Percentiles rank a stretch among this genome's conserved stretches.
phyloP scores from a whole-genome alignment of 176 grass and related monocot species.

The Cenchrus purpureus region DNA sequence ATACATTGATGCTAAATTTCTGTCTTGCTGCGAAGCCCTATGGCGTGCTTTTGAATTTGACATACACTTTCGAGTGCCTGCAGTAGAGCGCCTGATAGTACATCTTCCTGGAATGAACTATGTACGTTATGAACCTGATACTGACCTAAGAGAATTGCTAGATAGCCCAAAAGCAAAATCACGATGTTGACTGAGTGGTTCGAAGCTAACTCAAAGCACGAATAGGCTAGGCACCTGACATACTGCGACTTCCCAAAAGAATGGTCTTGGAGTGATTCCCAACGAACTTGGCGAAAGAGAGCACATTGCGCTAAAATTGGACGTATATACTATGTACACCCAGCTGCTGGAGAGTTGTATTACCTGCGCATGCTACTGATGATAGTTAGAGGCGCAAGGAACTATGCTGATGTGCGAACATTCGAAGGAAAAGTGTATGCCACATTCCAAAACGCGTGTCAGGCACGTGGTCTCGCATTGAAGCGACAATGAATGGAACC shows the following conservation, averaged over 20 bases:
- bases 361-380: background rate
- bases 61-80: too few relatives aligned
- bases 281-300: background rate
- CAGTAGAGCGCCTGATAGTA: too few relatives aligned
- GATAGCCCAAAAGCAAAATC: too few relatives aligned
- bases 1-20: background rate
- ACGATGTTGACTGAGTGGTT: too few relatives aligned
- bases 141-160: too few relatives aligned
- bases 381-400: background rate
- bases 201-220: too few relatives aligned
- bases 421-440: background rate
- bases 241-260: too few relatives aligned
- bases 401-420: background rate
- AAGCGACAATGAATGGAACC: conserved; percentile 9
- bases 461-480: background rate
- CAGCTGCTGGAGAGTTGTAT: background rate
- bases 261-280: too few relatives aligned
- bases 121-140: too few relatives aligned
- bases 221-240: too few relatives aligned
- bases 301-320: background rate
- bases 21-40: background rate
- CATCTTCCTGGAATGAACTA: too few relatives aligned
- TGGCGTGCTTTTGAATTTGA: background rate
- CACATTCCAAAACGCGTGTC: conserved; percentile 13
- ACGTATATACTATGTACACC: background rate